Conservation (phyloP, 2,329 filamentous ascomycete species). For the Ophiostoma himal-ulmi region DNA sequence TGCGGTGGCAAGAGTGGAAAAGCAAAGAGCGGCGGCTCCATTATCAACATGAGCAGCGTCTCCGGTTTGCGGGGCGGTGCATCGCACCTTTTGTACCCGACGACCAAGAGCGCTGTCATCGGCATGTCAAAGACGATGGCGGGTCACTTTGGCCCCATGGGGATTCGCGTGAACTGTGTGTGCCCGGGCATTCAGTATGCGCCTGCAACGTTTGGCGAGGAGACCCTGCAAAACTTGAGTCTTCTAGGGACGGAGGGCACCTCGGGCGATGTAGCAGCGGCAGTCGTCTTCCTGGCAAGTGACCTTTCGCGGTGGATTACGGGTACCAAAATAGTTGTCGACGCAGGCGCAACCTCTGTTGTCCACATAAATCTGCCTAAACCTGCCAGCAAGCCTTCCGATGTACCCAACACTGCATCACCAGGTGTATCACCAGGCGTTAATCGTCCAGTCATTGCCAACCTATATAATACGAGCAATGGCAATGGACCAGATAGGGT, state of each 20-base stretch:
- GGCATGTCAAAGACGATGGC: constrained; percentile 5
- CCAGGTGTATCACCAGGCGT: no score
- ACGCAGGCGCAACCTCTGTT: background rate
- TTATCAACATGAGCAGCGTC: constrained; percentile 59
- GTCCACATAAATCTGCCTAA: background rate
- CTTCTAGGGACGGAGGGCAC: background rate
- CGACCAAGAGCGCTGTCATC: background rate
- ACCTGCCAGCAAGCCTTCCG: background rate
- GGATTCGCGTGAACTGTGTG: background rate
- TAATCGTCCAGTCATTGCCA: background rate
- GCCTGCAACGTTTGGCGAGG: background rate
- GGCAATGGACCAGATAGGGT: background rate
- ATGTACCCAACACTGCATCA: background rate
- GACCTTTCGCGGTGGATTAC: background rate
- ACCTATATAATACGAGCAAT: background rate
- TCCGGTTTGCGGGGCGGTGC: constrained; percentile 48
- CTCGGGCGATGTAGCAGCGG: background rate
- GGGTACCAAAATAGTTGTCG: background rate
- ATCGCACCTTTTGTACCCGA: constrained; percentile 41
- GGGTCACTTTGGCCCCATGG: background rate
- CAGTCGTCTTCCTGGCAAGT: background rate
- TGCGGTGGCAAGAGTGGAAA: constrained; percentile 42
- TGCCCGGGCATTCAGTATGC: background rate
- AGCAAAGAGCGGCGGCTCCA: constrained; percentile 34
- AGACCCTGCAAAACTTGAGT: background rate